phyloP scores from a whole-genome alignment of 2,329 filamentous ascomycete species.

The Fusarium duplospermum region DNA sequence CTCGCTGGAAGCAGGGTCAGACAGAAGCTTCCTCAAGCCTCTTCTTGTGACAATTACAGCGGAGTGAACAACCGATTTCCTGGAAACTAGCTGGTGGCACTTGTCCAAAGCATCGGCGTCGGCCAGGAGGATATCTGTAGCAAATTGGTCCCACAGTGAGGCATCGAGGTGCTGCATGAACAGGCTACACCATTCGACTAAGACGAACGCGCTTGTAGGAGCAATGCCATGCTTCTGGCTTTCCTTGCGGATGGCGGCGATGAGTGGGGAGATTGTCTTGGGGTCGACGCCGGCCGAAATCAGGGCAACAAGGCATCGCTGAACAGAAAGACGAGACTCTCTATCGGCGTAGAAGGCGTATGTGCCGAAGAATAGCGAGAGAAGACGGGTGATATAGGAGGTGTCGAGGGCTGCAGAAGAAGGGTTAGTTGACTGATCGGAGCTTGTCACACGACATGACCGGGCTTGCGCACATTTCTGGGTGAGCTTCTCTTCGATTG shows the following conservation, averaged over 20 bases:
- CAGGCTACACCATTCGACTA: slow-evolving; percentile 89
- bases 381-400: slow-evolving; percentile 64
- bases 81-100: slow-evolving; percentile 75
- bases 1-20: slow-evolving; percentile 64
- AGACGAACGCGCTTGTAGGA: slow-evolving; percentile 82
- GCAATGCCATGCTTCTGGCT: slow-evolving; percentile 82
- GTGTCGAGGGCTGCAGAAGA: slow-evolving; percentile 57
- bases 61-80: slow-evolving; percentile 74
- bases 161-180: slow-evolving; percentile 78
- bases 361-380: slow-evolving; percentile 85
- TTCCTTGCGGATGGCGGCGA: slow-evolving; percentile 76
- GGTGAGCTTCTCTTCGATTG: slow-evolving; percentile 67
- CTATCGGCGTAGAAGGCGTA: slow-evolving; percentile 90
- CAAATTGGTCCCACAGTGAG: slow-evolving; percentile 72
- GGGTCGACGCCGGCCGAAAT: slow-evolving; percentile 66
- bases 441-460: slow-evolving; percentile 6
- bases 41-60: slow-evolving; percentile 83
- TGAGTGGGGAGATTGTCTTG: slow-evolving; percentile 71
- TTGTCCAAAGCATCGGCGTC: slow-evolving; percentile 82
- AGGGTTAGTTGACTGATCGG: slow-evolving; percentile 33
- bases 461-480: slow-evolving; percentile 61
- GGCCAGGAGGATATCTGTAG: slow-evolving; percentile 73
- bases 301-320: slow-evolving; percentile 79
- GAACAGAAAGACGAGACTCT: slow-evolving; percentile 83
- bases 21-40: slow-evolving; percentile 80